A percentile compares a stretch with the other conserved stretches of the same genome.
Evolutionary conservation across 202 grass and related monocot genomes (phyloP).

Genomic region (Panicum virgatum): DNA sequence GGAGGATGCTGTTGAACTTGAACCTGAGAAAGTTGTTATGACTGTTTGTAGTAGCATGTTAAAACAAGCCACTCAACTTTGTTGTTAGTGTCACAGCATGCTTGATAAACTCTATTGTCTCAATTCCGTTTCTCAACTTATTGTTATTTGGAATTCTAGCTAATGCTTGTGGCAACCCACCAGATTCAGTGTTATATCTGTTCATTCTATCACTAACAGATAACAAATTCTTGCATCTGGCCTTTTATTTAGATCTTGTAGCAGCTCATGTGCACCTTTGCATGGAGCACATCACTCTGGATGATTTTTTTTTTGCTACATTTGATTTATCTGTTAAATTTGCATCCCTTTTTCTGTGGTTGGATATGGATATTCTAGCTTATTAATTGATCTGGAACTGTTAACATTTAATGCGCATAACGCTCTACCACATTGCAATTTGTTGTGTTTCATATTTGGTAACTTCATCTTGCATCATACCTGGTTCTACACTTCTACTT

Average conservation of each 20-base stretch:
- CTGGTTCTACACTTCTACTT: conserved; percentile 5
- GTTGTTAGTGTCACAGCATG: not conserved
- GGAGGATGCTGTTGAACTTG: not conserved
- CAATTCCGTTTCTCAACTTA: not conserved
- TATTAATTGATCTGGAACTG: conserved; percentile 27
- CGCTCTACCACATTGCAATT: conserved; percentile 15
- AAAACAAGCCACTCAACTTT: not conserved
- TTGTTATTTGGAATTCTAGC: not conserved
- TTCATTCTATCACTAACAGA: conserved; percentile 9
- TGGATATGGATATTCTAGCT: not conserved
- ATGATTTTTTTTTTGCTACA: conserved; percentile 12
- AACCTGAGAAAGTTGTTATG: not conserved
- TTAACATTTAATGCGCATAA: conserved; percentile 2
- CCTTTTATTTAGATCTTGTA: conserved; percentile 7
- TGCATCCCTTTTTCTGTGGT: not conserved
- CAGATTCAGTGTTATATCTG: not conserved
- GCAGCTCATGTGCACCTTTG: not conserved
- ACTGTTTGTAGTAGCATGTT: not conserved
- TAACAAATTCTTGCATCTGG: not conserved
- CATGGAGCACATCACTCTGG: not conserved
- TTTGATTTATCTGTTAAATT: conserved; percentile 20
- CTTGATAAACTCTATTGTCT: conserved; percentile 7
- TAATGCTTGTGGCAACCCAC: not conserved
- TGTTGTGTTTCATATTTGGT: not conserved
- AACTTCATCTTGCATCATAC: not conserved